Conservation (phyloP, 495 filamentous ascomycete genomes). For the Penicillium chermesinum region DNA sequence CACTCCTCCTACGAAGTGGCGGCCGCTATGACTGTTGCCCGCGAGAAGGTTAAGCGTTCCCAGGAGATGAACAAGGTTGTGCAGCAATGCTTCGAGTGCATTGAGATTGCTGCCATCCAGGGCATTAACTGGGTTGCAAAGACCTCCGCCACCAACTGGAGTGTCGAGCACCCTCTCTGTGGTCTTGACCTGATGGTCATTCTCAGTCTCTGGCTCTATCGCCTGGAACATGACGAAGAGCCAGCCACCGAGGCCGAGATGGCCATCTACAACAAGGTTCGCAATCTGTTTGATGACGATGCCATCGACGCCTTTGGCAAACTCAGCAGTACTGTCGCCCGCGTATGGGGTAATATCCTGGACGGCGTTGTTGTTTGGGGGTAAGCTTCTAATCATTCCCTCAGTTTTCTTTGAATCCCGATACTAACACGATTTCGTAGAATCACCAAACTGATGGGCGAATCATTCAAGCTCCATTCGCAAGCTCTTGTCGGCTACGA, state of each 20-base stretch:
- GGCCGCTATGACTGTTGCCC: constrained; percentile 88
- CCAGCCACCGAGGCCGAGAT: constrained; percentile 85
- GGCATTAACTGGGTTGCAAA: constrained; percentile 97
- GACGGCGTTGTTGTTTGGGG: constrained; percentile 99
- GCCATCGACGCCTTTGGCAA: constrained; percentile 76
- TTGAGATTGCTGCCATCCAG: constrained; percentile 90
- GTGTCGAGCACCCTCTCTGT: constrained; percentile 94
- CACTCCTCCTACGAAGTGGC: constrained; percentile 97
- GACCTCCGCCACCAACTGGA: constrained; percentile 97
- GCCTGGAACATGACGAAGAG: constrained; percentile 98
- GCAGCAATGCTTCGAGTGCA: constrained; percentile 95
- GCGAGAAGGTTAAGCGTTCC: constrained; percentile 88
- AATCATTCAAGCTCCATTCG: constrained; percentile 94
- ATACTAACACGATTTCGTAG: constrained; percentile 56
- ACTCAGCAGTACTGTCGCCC: constrained; percentile 87
- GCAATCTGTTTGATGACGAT: constrained; percentile 85
- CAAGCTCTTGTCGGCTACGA: constrained; percentile 92
- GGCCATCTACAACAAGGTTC: constrained; percentile 92
- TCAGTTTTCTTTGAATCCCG: neutral
- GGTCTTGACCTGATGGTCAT: constrained; percentile 98
- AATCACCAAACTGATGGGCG: constrained; percentile 96
- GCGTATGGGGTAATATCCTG: constrained; percentile 96
- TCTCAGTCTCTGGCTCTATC: constrained; percentile 95
- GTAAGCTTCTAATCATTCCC: constrained; percentile 44
- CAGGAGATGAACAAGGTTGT: constrained; percentile 98